A percentile compares a stretch with the other conserved stretches of the same genome.
Conservation (phyloP, 75 land plant species). For the Pseudotsuga menziesii region DNA sequence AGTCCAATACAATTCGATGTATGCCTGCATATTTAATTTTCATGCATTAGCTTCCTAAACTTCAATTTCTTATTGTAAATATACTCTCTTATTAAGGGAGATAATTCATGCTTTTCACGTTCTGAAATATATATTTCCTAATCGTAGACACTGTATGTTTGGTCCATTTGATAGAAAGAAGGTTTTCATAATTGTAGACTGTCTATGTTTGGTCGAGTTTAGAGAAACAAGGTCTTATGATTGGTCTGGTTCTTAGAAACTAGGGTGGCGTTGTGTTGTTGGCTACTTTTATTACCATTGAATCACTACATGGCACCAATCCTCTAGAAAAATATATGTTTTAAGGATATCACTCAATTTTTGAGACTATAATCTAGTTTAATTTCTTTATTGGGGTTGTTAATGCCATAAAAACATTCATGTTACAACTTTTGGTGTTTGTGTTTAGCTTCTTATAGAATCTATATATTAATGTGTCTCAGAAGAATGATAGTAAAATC, state of each 20-base stretch:
- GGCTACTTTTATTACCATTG: background rate
- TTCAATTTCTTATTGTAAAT: background rate
- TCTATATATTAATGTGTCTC: background rate
- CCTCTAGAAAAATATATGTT: background rate
- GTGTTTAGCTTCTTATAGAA: background rate
- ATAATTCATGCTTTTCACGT: background rate
- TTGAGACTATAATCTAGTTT: background rate
- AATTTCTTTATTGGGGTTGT: background rate
- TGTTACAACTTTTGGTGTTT: background rate
- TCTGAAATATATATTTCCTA: background rate
- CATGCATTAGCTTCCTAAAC: background rate
- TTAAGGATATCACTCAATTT: background rate
- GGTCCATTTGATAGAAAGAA: too few species aligned
- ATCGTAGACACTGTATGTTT: too few species aligned
- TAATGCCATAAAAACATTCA: background rate
- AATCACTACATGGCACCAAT: background rate
- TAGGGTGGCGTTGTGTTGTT: background rate
- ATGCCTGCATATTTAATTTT: background rate
- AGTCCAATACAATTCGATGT: too few species aligned
- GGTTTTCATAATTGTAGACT: too few species aligned
- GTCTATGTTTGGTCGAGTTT: too few species aligned
- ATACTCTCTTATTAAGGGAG: background rate
- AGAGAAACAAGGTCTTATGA: background rate
- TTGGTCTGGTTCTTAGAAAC: background rate
- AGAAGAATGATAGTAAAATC: background rate